A percentile compares a stretch with the other conserved stretches of the same genome.
Conservation (phyloP, 495 filamentous ascomycete genomes). For the Darksidea phi region DNA sequence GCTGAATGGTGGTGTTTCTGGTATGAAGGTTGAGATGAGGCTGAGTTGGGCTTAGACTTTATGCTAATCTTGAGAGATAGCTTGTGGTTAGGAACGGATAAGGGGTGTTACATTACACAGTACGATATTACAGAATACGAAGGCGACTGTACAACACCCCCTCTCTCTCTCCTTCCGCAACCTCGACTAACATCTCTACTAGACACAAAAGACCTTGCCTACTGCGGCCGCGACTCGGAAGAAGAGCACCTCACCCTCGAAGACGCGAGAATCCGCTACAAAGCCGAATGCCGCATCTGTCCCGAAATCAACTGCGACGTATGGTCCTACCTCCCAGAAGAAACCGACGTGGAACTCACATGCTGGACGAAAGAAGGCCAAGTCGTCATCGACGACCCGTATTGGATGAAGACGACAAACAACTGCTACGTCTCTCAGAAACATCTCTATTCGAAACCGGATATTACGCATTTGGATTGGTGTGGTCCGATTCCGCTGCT, state of each 20-base stretch:
- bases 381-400: slow-evolving; percentile 30
- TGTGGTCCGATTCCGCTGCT: slow-evolving; percentile 34
- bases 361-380: slow-evolving; percentile 30
- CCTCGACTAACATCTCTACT: not conserved
- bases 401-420: slow-evolving; percentile 31
- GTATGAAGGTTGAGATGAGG: not conserved
- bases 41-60: too few relatives aligned
- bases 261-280: slow-evolving; percentile 25
- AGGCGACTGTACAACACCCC: slow-evolving; percentile 22
- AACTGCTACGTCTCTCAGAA: slow-evolving; percentile 35
- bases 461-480: slow-evolving; percentile 25
- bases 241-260: slow-evolving; percentile 20
- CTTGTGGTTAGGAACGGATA: slow-evolving; percentile 28
- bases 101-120: slow-evolving; percentile 33
- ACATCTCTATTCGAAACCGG: slow-evolving; percentile 16
- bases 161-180: not conserved
- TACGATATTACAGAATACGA: slow-evolving; percentile 29
- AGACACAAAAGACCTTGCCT: slow-evolving; percentile 25
- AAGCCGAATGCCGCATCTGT: slow-evolving; percentile 29
- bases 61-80: slow-evolving; percentile 16
- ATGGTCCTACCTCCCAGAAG: slow-evolving; percentile 19
- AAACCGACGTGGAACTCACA: slow-evolving; percentile 31
- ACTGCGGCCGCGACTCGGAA: slow-evolving; percentile 27
- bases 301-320: slow-evolving; percentile 20
- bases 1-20: not conserved